Conservation (phyloP, 768 basidiomycete species). For the Daedalea quercina region DNA sequence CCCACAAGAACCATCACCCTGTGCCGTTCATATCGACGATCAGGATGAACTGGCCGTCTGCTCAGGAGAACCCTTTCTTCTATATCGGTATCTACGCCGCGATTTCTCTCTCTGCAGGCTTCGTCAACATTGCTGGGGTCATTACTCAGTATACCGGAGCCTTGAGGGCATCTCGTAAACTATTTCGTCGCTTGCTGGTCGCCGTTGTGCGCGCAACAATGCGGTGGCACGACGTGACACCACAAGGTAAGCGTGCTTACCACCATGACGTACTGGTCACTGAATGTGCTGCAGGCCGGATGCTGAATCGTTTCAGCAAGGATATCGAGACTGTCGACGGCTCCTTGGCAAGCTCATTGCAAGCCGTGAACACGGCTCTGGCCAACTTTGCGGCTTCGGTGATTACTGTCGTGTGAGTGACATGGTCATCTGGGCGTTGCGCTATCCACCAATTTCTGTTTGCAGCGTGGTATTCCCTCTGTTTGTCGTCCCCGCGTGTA, state of each 20-base stretch:
- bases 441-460: conserved; percentile 9
- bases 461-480: conserved; percentile 66
- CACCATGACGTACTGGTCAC: background rate
- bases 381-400: conserved; percentile 75
- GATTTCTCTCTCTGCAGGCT: conserved; percentile 45
- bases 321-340: conserved; percentile 86
- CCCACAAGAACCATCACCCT: conserved; percentile 7
- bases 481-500: conserved; percentile 71
- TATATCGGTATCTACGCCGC: conserved; percentile 63
- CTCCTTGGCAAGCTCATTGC: conserved; percentile 58
- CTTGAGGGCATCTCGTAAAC: conserved; percentile 27
- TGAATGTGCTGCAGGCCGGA: conserved; percentile 43
- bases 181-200: conserved; percentile 49
- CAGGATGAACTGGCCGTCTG: conserved; percentile 33
- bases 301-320: conserved; percentile 83
- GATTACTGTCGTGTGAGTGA: conserved; percentile 57
- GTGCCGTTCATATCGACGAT: background rate
- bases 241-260: conserved; percentile 44
- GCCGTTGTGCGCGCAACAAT: conserved; percentile 78
- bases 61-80: conserved; percentile 57
- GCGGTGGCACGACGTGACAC: conserved; percentile 80
- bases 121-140: conserved; percentile 39
- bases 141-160: conserved; percentile 59
- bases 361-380: conserved; percentile 71
- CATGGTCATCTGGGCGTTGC: conserved; percentile 9